Percentiles rank a stretch among this genome's conserved stretches.
These are phyloP conservation scores for Candida quercuum DNA, from an alignment of 805 yeast genomes.

Conservation along the genomic window DNA sequence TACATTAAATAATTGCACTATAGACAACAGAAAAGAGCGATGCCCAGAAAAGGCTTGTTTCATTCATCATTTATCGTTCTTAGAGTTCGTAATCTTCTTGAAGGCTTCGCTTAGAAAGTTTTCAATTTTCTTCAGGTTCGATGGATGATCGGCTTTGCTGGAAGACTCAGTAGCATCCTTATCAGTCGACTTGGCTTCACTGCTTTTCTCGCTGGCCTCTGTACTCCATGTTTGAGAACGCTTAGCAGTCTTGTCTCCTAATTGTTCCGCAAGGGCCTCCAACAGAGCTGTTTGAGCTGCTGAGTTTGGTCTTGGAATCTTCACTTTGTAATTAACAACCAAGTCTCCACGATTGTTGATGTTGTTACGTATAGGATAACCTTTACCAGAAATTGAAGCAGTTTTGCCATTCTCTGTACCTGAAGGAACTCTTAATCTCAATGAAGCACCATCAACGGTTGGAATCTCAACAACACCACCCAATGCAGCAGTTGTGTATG, in stretches of 20 bases:
- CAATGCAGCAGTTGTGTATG: conserved; percentile 93
- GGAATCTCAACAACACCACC: conserved; percentile 94
- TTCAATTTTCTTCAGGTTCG: conserved; percentile 46
- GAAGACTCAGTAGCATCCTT: neutral
- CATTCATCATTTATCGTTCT: neutral
- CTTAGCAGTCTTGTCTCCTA: conserved; percentile 74
- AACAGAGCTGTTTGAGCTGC: conserved; percentile 84
- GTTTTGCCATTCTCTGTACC: conserved; percentile 78
- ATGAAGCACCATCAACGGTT: conserved; percentile 72
- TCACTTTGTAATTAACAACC: conserved; percentile 67
- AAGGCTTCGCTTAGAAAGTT: conserved; percentile 46
- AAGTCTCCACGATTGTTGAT: conserved; percentile 69
- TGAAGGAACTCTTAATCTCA: conserved; percentile 74
- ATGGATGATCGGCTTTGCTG: conserved; percentile 30
- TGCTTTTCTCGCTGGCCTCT: neutral
- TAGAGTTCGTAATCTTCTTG: conserved; percentile 21
- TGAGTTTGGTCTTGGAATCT: conserved; percentile 67
- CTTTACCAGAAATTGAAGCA: conserved; percentile 77
- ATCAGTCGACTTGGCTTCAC: too few relatives aligned
- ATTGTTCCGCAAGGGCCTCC: conserved; percentile 92
- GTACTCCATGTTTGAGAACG: conserved; percentile 34
- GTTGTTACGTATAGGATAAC: conserved; percentile 64
- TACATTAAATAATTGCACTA: neutral
- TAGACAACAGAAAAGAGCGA: neutral
- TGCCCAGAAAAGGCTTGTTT: too few relatives aligned